A percentile compares a stretch with the other conserved stretches of the same genome.
phyloP scores from a whole-genome alignment of 768 basidiomycete species.

The Phaeotremella skinneri region DNA sequence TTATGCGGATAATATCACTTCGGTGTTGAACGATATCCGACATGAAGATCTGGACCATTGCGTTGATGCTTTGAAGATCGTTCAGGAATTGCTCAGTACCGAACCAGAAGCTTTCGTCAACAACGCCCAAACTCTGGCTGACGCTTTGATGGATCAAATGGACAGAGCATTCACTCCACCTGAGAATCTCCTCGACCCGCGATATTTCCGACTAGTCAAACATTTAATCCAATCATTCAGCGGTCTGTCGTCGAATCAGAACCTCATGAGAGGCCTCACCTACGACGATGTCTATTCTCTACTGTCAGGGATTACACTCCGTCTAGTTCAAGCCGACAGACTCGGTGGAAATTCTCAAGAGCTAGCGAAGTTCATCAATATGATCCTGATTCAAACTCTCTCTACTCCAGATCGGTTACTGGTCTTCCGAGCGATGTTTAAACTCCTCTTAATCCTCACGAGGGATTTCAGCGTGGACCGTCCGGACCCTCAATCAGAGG shows the following conservation, averaged over 20 bases:
- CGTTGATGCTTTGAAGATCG: conserved; percentile 88
- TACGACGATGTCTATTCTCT: conserved; percentile 79
- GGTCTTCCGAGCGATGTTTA: conserved; percentile 69
- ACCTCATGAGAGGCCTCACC: conserved; percentile 81
- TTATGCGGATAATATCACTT: conserved; percentile 60
- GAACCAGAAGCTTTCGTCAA: conserved; percentile 75
- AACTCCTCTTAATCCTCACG: conserved; percentile 74
- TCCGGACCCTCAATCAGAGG: conserved; percentile 70
- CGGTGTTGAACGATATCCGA: conserved; percentile 82
- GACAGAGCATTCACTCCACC: conserved; percentile 83
- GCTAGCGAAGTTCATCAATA: conserved; percentile 93
- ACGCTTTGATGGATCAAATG: conserved; percentile 88
- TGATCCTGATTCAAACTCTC: conserved; percentile 92
- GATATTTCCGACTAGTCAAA: conserved; percentile 90
- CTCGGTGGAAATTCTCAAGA: conserved; percentile 81
- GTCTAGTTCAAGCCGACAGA: conserved; percentile 91
- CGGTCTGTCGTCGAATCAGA: conserved; percentile 85
- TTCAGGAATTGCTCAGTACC: conserved; percentile 79
- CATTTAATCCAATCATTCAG: conserved; percentile 96
- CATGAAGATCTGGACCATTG: conserved; percentile 80
- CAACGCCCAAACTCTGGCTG: conserved; percentile 72
- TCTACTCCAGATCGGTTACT: conserved; percentile 85
- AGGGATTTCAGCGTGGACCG: conserved; percentile 46
- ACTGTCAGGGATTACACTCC: conserved; percentile 85
- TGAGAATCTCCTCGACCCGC: conserved; percentile 67